Evolutionary conservation across 2,329 filamentous ascomycete genomes (phyloP), one percentile per base, ranked within the genome.

Genomic region (Ceratocystis alfenasii): DNA sequence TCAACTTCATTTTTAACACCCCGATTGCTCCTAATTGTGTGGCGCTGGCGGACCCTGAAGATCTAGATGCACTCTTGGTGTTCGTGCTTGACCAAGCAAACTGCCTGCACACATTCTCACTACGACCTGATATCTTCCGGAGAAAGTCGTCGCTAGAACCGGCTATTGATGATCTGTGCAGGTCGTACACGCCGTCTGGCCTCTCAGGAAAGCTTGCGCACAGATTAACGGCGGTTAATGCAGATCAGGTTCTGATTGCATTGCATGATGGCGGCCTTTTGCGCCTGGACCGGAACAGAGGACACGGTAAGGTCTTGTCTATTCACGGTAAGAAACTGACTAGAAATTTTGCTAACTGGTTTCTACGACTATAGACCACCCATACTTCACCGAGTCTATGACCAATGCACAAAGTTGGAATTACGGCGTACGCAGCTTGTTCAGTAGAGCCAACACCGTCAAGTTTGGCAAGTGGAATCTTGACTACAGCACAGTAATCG

Each of bases 111-210:
- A 91, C 89, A 12, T 81, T 99, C 70, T 87, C 83, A n/a, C 76
- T 99, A 62, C 86, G 87, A 67, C 87, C 89, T 36, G 89, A 94
- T 70, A 87, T 89, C 72, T 95, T 97, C 74, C 82, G 86, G 68
- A 86, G 85, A 73, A 80, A 82, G 67, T 79, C 82, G 0, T 84
- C 84, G 22, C 83, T 87, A 17, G 90, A 95, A 70, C 83, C 87
- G 63, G 87, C 88, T 66, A 78, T 91, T n/a, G 81, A 81, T 44
- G 88, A 91, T 65, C 85, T 87, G 74, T 92, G 87, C 78, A 92
- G 89, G 75, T 83, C 85, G 7, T 89, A 85, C 73, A 76, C 83
- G 50, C 87, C 90, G 5, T 82, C 86, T n/a, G 84, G 88, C 1
- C 82, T 96, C 72, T 81, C 81, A 65, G 89, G 90, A 74, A 89